These are phyloP conservation scores for Ceratobasidium sp. DNA, from an alignment of 1,284 basidiomycete genomes.

Conservation along the genomic window DNA sequence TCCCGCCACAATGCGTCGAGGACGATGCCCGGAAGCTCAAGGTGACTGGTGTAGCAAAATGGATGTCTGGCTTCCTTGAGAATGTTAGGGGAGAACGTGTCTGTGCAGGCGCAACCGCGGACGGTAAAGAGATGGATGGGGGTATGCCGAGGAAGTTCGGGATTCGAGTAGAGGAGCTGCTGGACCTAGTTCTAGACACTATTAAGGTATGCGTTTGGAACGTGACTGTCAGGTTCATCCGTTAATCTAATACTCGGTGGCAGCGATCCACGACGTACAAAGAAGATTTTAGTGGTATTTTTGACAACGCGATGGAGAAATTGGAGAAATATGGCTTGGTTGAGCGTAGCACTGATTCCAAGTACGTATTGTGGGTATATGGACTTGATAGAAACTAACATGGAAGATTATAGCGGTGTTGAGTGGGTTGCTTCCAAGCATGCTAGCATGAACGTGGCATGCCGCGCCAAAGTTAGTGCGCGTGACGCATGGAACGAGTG, in stretches of 20 bases:
- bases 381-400: slow-evolving; percentile 43
- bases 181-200: slow-evolving; percentile 51
- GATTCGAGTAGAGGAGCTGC: slow-evolving; percentile 65
- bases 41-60: slow-evolving; percentile 82
- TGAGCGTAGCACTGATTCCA: slow-evolving; percentile 75
- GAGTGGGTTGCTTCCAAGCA: slow-evolving; percentile 84
- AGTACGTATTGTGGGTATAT: slow-evolving; percentile 65
- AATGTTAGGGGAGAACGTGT: slow-evolving; percentile 77
- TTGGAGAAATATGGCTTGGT: slow-evolving; percentile 84
- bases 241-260: not conserved
- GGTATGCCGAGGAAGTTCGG: slow-evolving; percentile 84
- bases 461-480: slow-evolving; percentile 76
- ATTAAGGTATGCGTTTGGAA: slow-evolving; percentile 26
- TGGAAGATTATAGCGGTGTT: slow-evolving; percentile 65
- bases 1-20: slow-evolving; percentile 84
- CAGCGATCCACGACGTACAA: slow-evolving; percentile 20
- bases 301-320: slow-evolving; percentile 86
- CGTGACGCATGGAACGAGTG: slow-evolving; percentile 77
- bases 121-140: slow-evolving; percentile 61
- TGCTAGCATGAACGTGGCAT: slow-evolving; percentile 78
- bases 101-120: slow-evolving; percentile 69
- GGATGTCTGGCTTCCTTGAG: slow-evolving; percentile 77
- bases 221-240: not conserved
- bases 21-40: slow-evolving; percentile 85
- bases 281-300: slow-evolving; percentile 76